Conservation (phyloP, 768 basidiomycete species). For the Tubosaeta sp. region DNA sequence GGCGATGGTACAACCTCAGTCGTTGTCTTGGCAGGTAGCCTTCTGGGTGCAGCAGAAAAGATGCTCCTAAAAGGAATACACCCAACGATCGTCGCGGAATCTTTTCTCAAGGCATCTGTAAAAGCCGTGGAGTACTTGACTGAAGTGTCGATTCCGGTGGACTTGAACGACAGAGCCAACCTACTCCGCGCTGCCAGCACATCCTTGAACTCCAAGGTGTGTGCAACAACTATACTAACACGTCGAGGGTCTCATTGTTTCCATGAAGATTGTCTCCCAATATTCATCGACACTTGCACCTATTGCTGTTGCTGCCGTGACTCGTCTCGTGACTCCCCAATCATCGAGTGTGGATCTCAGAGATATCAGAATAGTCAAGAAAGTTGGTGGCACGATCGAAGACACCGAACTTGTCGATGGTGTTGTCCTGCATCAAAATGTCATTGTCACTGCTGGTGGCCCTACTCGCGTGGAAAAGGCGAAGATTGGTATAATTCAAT, state of each 20-base stretch:
- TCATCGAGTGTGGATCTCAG: conserved; percentile 95
- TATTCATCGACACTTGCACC: conserved; percentile 98
- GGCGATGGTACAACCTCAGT: conserved; percentile 98
- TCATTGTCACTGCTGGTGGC: conserved; percentile 84
- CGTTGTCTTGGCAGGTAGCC: conserved; percentile 90
- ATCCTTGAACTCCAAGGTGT: conserved; percentile 91
- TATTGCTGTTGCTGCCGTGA: conserved; percentile 96
- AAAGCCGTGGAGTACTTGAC: conserved; percentile 94
- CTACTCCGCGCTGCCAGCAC: conserved; percentile 92
- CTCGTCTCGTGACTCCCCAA: conserved; percentile 79
- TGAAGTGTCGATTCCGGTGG: conserved; percentile 88
- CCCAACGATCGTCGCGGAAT: conserved; percentile 94
- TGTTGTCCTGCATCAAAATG: conserved; percentile 95
- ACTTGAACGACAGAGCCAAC: conserved; percentile 80
- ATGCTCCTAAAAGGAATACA: conserved; percentile 96
- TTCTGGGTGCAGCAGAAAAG: conserved; percentile 94
- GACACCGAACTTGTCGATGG: conserved; percentile 97
- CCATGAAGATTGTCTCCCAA: conserved; percentile 89
- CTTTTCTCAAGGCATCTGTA: conserved; percentile 86
- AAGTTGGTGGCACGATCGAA: conserved; percentile 98
- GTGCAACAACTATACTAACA: conserved; percentile 5
- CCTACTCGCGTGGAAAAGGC: conserved; percentile 96
- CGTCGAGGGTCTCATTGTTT: conserved; percentile 7
- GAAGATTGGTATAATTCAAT: conserved; percentile 97
- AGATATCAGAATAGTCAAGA: conserved; percentile 95